These are phyloP conservation scores for Monsonia emarginata DNA, from an alignment of 441 rosid genomes.

Conservation along the genomic window DNA sequence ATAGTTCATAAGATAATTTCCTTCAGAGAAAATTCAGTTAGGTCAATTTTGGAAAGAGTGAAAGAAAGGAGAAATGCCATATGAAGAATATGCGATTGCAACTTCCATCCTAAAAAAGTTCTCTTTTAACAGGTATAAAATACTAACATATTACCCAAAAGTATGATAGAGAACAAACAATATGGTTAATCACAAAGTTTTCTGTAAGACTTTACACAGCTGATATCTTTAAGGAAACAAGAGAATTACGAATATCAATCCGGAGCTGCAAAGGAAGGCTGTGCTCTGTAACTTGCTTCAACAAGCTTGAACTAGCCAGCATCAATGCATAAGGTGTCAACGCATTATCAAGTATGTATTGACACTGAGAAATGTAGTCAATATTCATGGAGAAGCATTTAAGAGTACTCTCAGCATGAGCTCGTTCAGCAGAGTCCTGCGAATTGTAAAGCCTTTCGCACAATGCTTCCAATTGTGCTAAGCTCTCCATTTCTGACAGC, in stretches of 20 bases:
- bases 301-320: slow-evolving; percentile 96
- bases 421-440: slow-evolving; percentile 22
- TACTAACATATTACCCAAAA: neutral
- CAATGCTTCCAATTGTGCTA: slow-evolving; percentile 22
- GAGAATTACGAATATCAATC: slow-evolving; percentile 71
- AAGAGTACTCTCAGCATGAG: slow-evolving; percentile 73
- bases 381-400: slow-evolving; percentile 82
- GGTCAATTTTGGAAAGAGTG: neutral
- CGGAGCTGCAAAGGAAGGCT: slow-evolving; percentile 78
- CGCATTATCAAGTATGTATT: slow-evolving; percentile 92
- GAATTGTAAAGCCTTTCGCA: slow-evolving; percentile 25
- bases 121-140: neutral
- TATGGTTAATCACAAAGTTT: neutral
- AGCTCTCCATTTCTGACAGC: slow-evolving; percentile 20
- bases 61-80: neutral
- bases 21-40: slow-evolving; percentile 27
- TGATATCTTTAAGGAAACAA: slow-evolving; percentile 16
- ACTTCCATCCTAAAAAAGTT: slow-evolving; percentile 1
- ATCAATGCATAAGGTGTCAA: slow-evolving; percentile 91
- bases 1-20: slow-evolving; percentile 73
- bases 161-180: neutral
- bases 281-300: slow-evolving; percentile 95
- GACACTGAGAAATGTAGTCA: slow-evolving; percentile 89
- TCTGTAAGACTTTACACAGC: slow-evolving; percentile 11
- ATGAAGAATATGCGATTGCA: neutral